Base-by-base conservation (phyloP, 75 land plant genomes). In the Pinus tabuliformis region DNA sequence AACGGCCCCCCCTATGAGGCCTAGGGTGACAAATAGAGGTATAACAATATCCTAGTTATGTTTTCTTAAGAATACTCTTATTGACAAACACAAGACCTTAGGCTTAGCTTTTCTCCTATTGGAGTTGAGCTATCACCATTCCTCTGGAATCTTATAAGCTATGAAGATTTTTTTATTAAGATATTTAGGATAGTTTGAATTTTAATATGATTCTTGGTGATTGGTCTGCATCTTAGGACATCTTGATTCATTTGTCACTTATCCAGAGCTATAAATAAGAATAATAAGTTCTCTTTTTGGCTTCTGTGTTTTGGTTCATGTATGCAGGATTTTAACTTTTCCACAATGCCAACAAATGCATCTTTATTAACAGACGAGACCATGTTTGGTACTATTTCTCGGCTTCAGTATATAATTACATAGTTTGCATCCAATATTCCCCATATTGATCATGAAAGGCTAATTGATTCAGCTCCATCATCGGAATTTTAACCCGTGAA, bases 301-400 rank as follows among this genome's bases (percentile, higher is more conserved):
- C 18, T 65, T 36, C n/a, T 33, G 26, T 33, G 26, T 65, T 14
- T 20, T 65, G n/a, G 70, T 65, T 65, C 45, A 36, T 65, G 20
- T 16, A 65, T 65, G 68, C 70, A 65, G 70, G 70, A 20, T 65
- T 37, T 30, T 65, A 7, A 65, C 70, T 39, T 36, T 65, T 20
- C 70, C 36, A 39, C 45, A 65, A 65, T 36, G 42, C 70, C 42
- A 36, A 36, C 36, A 16, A 36, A 65, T 36, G 45, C 70, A 65
- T 65, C 42, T 65, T 65, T 20, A 65, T 42, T 24, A 15, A 14
- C 33, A 33, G 42, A 18, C 6, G 33, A 36, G 70, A 4, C 33
- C 17, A 15, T 33, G 18, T 36, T 65, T 65, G 70, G 70, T 37
- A 65, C 16, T 65, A 30, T 17, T 8, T 33, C 70, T 37, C 36